These are phyloP conservation scores for Echinosophora koreensis DNA, from an alignment of 306 rosid genomes.

Conservation along the genomic window DNA sequence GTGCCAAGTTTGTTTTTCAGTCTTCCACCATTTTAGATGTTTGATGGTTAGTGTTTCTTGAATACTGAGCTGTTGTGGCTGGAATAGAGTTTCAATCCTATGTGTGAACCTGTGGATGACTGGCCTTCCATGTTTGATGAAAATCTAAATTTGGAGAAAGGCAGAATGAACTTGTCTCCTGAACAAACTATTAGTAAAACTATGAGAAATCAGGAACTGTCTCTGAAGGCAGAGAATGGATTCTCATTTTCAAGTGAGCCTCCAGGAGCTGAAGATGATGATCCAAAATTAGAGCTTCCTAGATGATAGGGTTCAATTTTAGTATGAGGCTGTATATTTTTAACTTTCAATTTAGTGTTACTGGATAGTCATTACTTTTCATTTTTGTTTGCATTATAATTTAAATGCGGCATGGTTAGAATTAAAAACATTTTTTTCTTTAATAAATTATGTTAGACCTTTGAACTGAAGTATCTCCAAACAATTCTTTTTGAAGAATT, in stretches of 20 bases:
- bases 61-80: slow-evolving; percentile 39
- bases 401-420: slow-evolving; percentile 20
- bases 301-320: slow-evolving; percentile 75
- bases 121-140: slow-evolving; percentile 68
- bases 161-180: slow-evolving; percentile 55
- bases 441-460: slow-evolving; percentile 62
- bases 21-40: slow-evolving; percentile 42
- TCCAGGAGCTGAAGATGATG: slow-evolving; percentile 76
- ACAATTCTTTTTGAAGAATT: slow-evolving; percentile 91
- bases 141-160: slow-evolving; percentile 59
- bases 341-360: slow-evolving; percentile 33
- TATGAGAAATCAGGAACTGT: slow-evolving; percentile 45
- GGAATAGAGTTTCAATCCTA: slow-evolving; percentile 84
- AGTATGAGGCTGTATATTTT: slow-evolving; percentile 27
- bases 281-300: slow-evolving; percentile 88
- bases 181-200: slow-evolving; percentile 53
- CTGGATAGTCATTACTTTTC: slow-evolving; percentile 22
- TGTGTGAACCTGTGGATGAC: slow-evolving; percentile 81
- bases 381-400: slow-evolving; percentile 34
- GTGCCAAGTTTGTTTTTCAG: slow-evolving; percentile 48
- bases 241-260: slow-evolving; percentile 71
- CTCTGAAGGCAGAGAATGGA: slow-evolving; percentile 53
- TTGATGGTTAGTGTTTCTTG: slow-evolving; percentile 36
- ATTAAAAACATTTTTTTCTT: slow-evolving; percentile 34
- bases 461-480: slow-evolving; percentile 86